These are phyloP conservation scores for Selaginella moellendorffii DNA, from an alignment of 75 land plant species.

Conservation along the genomic window DNA sequence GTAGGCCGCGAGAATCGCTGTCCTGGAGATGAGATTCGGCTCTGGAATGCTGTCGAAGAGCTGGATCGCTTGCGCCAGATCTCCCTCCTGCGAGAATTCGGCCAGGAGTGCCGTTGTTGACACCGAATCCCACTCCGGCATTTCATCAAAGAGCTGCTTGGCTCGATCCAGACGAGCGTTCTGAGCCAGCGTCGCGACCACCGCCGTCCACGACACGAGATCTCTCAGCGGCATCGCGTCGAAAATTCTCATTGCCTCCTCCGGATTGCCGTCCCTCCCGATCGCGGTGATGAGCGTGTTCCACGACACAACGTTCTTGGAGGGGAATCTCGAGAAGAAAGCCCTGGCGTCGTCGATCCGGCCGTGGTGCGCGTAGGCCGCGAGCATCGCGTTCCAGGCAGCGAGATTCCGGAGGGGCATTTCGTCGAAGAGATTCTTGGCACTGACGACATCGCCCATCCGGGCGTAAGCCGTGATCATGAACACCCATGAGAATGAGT, in stretches of 20 bases:
- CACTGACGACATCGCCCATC: neutral
- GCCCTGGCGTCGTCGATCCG: neutral
- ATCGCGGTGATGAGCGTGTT: neutral
- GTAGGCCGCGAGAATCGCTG: neutral
- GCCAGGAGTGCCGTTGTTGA: neutral
- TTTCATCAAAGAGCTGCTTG: neutral
- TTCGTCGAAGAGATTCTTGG: neutral
- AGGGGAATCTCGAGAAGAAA: neutral
- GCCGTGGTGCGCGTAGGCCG: neutral
- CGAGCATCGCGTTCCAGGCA: neutral
- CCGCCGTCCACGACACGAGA: neutral
- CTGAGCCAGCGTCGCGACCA: neutral
- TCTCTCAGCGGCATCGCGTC: neutral
- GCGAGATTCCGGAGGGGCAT: neutral
- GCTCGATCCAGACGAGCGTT: neutral
- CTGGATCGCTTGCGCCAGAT: neutral
- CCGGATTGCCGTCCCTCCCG: neutral
- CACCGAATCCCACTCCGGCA: neutral
- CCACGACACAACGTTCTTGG: neutral
- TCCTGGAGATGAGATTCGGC: neutral
- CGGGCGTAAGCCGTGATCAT: neutral
- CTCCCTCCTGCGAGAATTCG: neutral
- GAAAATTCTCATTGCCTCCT: neutral
- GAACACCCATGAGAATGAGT: neutral
- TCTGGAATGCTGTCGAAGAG: neutral